Evolutionary conservation across 1,284 basidiomycete genomes (phyloP).

Genomic region (Baeospora myosura): DNA sequence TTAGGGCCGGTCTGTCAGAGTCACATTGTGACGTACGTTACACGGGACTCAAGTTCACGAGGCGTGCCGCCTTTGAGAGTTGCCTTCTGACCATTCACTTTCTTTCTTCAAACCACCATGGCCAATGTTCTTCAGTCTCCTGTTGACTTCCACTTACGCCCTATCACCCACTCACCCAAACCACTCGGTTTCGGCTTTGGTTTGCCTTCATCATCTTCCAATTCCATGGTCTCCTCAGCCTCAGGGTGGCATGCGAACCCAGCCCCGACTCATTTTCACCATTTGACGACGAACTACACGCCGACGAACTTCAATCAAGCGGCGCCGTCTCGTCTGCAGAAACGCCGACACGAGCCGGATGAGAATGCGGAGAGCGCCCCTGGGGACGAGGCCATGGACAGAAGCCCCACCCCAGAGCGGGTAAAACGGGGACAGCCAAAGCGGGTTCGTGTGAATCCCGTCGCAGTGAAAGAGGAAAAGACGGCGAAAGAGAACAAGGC

Average conservation of each 20-base stretch:
- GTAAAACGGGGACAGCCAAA: constrained; percentile 61
- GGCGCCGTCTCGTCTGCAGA: constrained; percentile 37
- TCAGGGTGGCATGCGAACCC: constrained; percentile 29
- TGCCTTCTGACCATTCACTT: constrained; percentile 17
- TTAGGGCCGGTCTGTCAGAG: constrained; percentile 33
- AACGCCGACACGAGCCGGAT: constrained; percentile 57
- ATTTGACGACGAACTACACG: constrained; percentile 36
- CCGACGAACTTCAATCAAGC: constrained; percentile 32
- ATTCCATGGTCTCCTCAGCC: constrained; percentile 24
- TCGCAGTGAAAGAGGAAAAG: constrained; percentile 28
- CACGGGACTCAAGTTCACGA: too few species aligned
- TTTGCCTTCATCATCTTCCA: constrained; percentile 33
- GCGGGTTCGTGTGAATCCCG: constrained; percentile 44
- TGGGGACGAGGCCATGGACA: constrained; percentile 65
- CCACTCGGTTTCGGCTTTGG: constrained; percentile 69
- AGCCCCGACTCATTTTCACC: constrained; percentile 44
- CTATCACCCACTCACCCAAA: constrained; percentile 45
- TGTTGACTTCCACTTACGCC: constrained; percentile 53
- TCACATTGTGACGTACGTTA: constrained; percentile 27
- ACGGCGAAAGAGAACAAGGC: constrained; percentile 40
- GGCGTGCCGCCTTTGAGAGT: constrained; percentile 13
- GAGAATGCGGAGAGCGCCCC: constrained; percentile 35
- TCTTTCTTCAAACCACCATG: constrained; percentile 38
- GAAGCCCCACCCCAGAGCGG: constrained; percentile 73
- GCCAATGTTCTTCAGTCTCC: constrained; percentile 43